phyloP scores from a whole-genome alignment of 139 green algal genomes.

The Tetraselmis chui region DNA sequence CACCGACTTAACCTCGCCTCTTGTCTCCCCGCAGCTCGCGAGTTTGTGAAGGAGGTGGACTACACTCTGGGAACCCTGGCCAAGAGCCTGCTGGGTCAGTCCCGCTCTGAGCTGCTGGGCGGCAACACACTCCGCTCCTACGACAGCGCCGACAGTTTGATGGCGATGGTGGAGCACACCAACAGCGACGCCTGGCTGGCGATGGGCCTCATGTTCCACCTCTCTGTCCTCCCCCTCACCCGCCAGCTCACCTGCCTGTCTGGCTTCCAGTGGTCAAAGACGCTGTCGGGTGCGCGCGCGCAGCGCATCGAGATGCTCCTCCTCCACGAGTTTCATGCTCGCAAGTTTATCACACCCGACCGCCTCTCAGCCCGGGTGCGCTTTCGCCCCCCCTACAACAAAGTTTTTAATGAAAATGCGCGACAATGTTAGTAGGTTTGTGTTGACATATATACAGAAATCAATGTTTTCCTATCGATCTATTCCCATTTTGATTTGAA shows the following conservation, averaged over 20 bases:
- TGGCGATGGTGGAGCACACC: constrained; percentile 61
- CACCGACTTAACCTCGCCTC: too few relatives aligned
- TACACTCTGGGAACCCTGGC: constrained; percentile 87
- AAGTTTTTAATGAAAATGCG: too few relatives aligned
- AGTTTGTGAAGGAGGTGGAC: constrained; percentile 88
- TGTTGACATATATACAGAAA: too few relatives aligned
- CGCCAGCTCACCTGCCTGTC: constrained; percentile 75
- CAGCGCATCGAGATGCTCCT: constrained; percentile 98
- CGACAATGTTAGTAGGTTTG: too few relatives aligned
- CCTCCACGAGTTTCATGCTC: constrained; percentile 94
- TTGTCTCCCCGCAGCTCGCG: constrained; percentile 65
- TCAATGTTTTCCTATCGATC: too few relatives aligned
- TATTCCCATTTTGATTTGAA: too few relatives aligned
- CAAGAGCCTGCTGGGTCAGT: constrained; percentile 64
- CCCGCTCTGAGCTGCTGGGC: constrained; percentile 55
- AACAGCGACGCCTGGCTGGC: constrained; percentile 91
- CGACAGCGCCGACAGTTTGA: constrained; percentile 43
- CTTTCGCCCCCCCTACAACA: constrained; percentile 6
- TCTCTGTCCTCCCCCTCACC: constrained; percentile 72
- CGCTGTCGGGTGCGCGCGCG: constrained; percentile 76
- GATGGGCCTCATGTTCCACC: constrained; percentile 71
- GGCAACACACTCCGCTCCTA: constrained; percentile 36
- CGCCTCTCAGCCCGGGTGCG: constrained; percentile 49
- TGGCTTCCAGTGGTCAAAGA: constrained; percentile 74
- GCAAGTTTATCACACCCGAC: constrained; percentile 96